Evolutionary conservation across 495 filamentous ascomycete species (phyloP).

Genomic region (Podospora pseudocomata): DNA sequence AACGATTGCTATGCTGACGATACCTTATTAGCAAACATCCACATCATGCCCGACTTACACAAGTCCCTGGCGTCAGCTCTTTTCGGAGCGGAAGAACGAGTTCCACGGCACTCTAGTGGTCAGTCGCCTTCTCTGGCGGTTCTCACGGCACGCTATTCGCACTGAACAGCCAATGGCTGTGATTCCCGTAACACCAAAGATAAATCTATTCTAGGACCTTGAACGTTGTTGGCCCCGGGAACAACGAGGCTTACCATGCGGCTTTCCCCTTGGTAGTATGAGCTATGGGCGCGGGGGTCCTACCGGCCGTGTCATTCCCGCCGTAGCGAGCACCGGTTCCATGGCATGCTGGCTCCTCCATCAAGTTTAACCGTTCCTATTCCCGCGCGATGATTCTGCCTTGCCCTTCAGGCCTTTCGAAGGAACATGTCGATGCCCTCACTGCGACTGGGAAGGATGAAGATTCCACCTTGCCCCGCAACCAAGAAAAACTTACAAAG

Average conservation of each 20-base stretch:
- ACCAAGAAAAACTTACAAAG: not conserved
- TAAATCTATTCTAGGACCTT: not conserved
- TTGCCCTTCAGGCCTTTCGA: not conserved
- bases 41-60: too few relatives aligned
- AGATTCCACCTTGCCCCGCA: not conserved
- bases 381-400: not conserved
- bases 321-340: not conserved
- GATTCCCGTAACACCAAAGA: not conserved
- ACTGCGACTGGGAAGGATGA: not conserved
- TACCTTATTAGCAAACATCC: too few relatives aligned
- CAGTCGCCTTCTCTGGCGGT: too few relatives aligned
- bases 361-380: not conserved
- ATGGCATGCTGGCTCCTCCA: not conserved
- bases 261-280: not conserved
- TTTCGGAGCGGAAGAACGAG: too few relatives aligned
- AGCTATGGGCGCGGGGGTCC: not conserved
- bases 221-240: not conserved
- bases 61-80: too few relatives aligned
- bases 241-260: not conserved
- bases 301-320: not conserved
- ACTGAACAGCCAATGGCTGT: too few relatives aligned
- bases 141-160: too few relatives aligned
- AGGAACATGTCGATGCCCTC: not conserved
- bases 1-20: too few relatives aligned
- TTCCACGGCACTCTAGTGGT: too few relatives aligned